Evolutionary conservation across 1,284 basidiomycete species (phyloP), one percentile per base, ranked within the genome.

Genomic region (Cryptococcus sp.): DNA sequence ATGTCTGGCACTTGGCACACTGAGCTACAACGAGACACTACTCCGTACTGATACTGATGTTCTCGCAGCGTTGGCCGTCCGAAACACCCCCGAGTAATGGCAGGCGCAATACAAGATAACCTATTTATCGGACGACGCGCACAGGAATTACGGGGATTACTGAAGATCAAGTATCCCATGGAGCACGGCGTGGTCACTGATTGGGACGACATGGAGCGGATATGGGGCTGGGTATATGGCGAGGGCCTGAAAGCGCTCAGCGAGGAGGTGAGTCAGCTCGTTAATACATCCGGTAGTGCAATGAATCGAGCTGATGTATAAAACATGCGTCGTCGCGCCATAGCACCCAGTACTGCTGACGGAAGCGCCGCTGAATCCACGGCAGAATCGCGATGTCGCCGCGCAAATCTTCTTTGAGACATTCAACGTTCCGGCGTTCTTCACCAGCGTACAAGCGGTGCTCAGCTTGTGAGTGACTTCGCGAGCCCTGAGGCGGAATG

Each of bases 371-470:
- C 81, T 97, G 56, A 98, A 98, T 78, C 94, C 94, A 60, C 86
- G 93, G 67, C 88, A 87, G 73, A 97, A 98, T 79, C 87, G 94
- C 64, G 94, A 97, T 76, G 84, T 92, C 50, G 93, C 94, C 19
- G 94, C 94, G 8, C 93, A 97, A 78, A 95, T 97, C 81, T 96
- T 98, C 80, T 98, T 97, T 78, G 94, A 98, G 75, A 97, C 94
- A 3, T 97, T 97, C 86, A 99, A 99, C 77, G 96, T 99, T 19
- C 96, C 96, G 20, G 96, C 96, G 8, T 82, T 99, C 61, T 99
- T 93, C 81, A 95, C 91, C 17, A 94, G 91, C 50, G 91, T 99
- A 4, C 96, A 99, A 81, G 96, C 96, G 25, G 95, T 99, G 20
- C 82, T 99, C 56, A 93, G 93, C 66, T 80, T 99, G 92, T 96